phyloP scores from a whole-genome alignment of 176 grass and related monocot genomes.

The Lolium perenne region DNA sequence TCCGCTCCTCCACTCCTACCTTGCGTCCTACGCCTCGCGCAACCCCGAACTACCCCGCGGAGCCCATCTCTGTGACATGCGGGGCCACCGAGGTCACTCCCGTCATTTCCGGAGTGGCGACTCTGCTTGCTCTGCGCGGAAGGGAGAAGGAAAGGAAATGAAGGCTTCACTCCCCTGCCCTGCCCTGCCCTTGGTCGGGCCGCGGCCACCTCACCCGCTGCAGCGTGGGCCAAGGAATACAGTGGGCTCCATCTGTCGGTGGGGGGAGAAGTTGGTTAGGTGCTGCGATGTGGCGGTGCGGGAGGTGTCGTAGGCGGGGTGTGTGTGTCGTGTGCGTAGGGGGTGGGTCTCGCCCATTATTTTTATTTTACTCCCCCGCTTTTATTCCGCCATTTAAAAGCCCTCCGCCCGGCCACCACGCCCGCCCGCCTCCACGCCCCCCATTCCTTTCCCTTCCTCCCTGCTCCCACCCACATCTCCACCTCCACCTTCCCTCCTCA shows the following conservation, averaged over 20 bases:
- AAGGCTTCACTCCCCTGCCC: neutral
- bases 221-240: too few species aligned
- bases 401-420: constrained; percentile 14
- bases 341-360: neutral
- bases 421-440: constrained; percentile 27
- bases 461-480: constrained; percentile 1
- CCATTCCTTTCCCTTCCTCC: constrained; percentile 20
- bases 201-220: neutral
- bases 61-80: too few species aligned
- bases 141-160: too few species aligned
- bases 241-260: fast-evolving
- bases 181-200: constrained; percentile 4
- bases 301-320: neutral
- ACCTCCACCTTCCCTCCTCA: neutral
- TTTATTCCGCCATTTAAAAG: constrained; percentile 65
- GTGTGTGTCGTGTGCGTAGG: constrained; percentile 45
- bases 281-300: neutral
- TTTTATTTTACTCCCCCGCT: constrained; percentile 41
- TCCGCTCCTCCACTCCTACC: neutral
- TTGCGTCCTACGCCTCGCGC: constrained; percentile 51
- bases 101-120: constrained; percentile 24
- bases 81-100: neutral
- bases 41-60: neutral
- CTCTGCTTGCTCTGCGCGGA: neutral
- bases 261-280: neutral